Base-by-base conservation (phyloP, 176 grass and related monocot genomes). In the Luzula sylvatica region DNA sequence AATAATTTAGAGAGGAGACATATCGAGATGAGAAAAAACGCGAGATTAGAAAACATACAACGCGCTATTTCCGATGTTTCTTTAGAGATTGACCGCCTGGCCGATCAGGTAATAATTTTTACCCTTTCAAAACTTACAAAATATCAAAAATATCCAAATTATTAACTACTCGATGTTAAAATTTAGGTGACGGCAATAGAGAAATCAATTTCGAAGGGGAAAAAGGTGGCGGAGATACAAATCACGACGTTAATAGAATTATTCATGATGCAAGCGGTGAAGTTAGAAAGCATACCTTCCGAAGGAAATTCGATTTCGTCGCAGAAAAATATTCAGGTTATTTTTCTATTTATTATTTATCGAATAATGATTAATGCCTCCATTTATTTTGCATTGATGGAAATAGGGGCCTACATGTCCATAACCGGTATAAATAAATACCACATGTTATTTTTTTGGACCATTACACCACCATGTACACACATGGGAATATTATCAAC, bases 171-270 rank as follows among this genome's bases (percentile, higher is more conserved):
- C 35, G 7, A 40, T 53, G 38, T 18, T 47, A 35, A 7, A 35
- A 35, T 9, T 20, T 42, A 95, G 89, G 77, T 88, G 15, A 79
- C 53, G 19, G 75, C 67, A 47, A 88, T 95, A 41, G 83, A 95
- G 63, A 88, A 73, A 65, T 95, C 80, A 3, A 59, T 95, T 56
- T 45, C 58, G 2, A 75, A 75, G n/a, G 84, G 90, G 58, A 86
- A 54, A 32, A 86, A 86, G 40, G 84, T 88, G 23, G 84, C 84
- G 5, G 90, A 96, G 66, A 73, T 96, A 70, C 90, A 89, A 55
- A 96, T 96, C 65, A 96, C 90, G 26, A 86, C 90, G 50, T 66
- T 96, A 60, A 79, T 89, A 56, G 90, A 96, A 53, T 68, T 96
- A 69, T 72, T 96, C 54, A 96, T 89, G 84, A 79, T 81, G 50